Conservation (phyloP, 2,329 filamentous ascomycete genomes). For the Ustulina deusta region DNA sequence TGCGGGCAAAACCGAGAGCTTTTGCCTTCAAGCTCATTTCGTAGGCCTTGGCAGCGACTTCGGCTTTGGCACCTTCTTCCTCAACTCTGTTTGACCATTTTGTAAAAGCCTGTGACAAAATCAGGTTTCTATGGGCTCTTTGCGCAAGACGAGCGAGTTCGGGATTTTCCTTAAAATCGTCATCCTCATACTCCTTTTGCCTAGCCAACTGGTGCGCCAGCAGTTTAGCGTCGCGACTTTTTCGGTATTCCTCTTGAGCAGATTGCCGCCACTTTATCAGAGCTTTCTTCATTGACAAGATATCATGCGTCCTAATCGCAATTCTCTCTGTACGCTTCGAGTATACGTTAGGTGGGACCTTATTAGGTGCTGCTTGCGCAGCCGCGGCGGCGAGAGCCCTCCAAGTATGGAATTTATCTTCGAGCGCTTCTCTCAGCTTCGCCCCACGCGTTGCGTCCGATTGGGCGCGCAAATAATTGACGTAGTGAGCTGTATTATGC, state of each 20-base stretch:
- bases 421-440: conserved; percentile 43
- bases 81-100: conserved; percentile 50
- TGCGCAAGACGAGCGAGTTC: conserved; percentile 47
- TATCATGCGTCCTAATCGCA: conserved; percentile 47
- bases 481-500: conserved; percentile 45
- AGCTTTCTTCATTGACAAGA: conserved; percentile 44
- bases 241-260: conserved; percentile 39
- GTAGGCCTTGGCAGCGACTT: conserved; percentile 47
- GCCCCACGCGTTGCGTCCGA: conserved; percentile 45
- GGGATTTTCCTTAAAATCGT: conserved; percentile 41
- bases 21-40: conserved; percentile 50
- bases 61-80: conserved; percentile 48
- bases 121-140: conserved; percentile 47
- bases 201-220: conserved; percentile 19
- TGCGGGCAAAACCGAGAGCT: conserved; percentile 43
- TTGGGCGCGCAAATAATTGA: conserved; percentile 42
- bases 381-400: conserved; percentile 44
- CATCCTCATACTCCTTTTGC: conserved; percentile 30
- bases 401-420: conserved; percentile 46
- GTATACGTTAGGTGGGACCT: conserved; percentile 46
- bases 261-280: conserved; percentile 46
- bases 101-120: conserved; percentile 48
- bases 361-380: conserved; percentile 38
- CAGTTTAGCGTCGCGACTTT: conserved; percentile 35
- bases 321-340: conserved; percentile 50